Conservation (phyloP, 805 yeast species). For the Tetrapisispora arboricola region DNA sequence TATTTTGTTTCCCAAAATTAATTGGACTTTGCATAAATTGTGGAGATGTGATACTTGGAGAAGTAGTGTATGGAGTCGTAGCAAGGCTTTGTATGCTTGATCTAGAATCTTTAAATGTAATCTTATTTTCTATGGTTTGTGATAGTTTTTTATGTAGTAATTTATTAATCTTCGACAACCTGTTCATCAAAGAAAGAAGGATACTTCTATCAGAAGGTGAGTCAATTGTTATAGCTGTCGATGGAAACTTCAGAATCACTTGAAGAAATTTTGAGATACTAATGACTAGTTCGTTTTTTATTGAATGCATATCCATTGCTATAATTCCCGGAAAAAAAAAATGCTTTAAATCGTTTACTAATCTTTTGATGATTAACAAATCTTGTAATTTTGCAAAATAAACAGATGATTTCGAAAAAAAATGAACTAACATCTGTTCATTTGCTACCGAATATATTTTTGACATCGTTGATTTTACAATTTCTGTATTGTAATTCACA, state of each 20-base stretch:
- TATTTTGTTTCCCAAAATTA: constrained; percentile 10
- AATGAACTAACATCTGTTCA: constrained; percentile 15
- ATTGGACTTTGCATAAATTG: constrained; percentile 23
- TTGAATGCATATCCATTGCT: constrained; percentile 5
- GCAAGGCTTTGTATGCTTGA: constrained; percentile 6
- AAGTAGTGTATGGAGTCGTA: constrained; percentile 11
- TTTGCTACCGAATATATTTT: constrained; percentile 13
- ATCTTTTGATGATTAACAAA: constrained; percentile 22
- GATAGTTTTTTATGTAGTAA: constrained; percentile 17
- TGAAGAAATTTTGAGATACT: constrained; percentile 23
- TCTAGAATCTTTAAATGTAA: constrained; percentile 13
- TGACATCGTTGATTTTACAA: constrained; percentile 19
- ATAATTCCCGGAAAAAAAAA: constrained; percentile 20
- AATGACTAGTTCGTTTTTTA: constrained; percentile 15
- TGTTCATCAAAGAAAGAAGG: constrained; percentile 9
- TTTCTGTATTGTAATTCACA: constrained; percentile 22
- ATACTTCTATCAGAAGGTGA: constrained; percentile 12
- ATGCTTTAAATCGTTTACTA: constrained; percentile 17
- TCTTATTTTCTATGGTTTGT: constrained; percentile 15
- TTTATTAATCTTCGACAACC: constrained; percentile 18
- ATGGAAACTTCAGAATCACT: constrained; percentile 10
- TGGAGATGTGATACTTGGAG: constrained; percentile 26
- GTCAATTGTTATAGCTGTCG: constrained; percentile 9
- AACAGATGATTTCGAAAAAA: constrained; percentile 21
- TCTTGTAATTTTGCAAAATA: constrained; percentile 21